Evolutionary conservation across 2,329 filamentous ascomycete species (phyloP), one percentile per base, ranked within the genome.

Genomic region (Epichloe aotearoae): DNA sequence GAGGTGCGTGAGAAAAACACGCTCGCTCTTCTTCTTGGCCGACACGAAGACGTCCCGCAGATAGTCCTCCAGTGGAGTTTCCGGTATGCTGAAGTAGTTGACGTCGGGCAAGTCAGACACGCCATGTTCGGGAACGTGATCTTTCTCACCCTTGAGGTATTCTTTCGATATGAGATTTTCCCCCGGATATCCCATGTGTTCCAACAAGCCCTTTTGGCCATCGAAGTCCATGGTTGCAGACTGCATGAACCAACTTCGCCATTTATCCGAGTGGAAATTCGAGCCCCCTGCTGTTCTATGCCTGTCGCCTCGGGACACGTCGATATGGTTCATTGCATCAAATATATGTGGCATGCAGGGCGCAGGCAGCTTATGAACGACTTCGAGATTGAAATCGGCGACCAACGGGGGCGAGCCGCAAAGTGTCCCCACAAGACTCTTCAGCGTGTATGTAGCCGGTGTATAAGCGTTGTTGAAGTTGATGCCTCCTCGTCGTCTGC

Each of bases 311-410:
- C 59, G 55, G 23, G 50, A n/a, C 2, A 63, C 49, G 1, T 53
- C 23, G 15, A 53, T 34, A 12, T 53, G 44, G 45, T 66, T 68
- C 50, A 69, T 51, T 14, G 61, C 61, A 7, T 68, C 58, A 5
- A 68, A 56, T n/a, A 68, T 54, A 4, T 68, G 71, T 0, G 71
- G 65, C 46, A 74, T 51, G 43, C 71, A 73, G 0, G 71, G 71
- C 41, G 73, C 68, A 52, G 73, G 73, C 20, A 72, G 59, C 47
- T 71, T 65, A 23, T 70, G 61, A 4, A 62, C 55, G 47, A 64
- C 66, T 52, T 73, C 71, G 17, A 63, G 59, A 36, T 73, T 72
- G 50, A 69, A 69, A 38, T 73, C 69, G 2, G 62, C 66, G 2
- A 70, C 61, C 11, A 73, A 53, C 0, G 71, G 70, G 0, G 61